Base-by-base conservation (phyloP, 768 basidiomycete genomes). In the Mycena galericulata region DNA sequence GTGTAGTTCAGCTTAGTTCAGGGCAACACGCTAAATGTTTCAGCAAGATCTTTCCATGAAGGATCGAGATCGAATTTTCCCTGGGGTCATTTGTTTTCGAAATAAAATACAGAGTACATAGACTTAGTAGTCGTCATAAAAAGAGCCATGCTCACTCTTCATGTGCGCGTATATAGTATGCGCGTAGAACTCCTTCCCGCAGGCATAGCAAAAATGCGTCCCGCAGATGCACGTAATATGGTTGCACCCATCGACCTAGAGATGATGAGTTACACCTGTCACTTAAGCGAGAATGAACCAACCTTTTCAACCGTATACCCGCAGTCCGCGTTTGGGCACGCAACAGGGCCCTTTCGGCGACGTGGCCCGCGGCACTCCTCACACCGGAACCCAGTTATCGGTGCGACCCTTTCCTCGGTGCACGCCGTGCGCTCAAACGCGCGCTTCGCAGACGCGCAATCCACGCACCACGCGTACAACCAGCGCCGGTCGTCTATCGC, bases 391-490 rank as follows among this genome's bases (percentile, higher is more conserved):
- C 63, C 62, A 7, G 26, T 26, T 1, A 76, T 53, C 2, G 49
- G 32, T 3, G 69, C 72, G 15, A 76, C 45, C 10, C 61, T 51
- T 29, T 64, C 74, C 27, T 66, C 72, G n/a, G 65, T 73, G 40
- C 73, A 73, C 24, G 72, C 74, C 0, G 68, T 69, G 14, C 76
- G 70, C 61, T 76, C 74, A 32, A 67, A 61, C 2, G 71, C 73
- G n/a, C 43, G 69, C 50, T 74, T 74, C 4, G 76, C 76, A 38
- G 45, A 68, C 17, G 69, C 75, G 46, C 76, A 77, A 27, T 72
- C 69, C 20, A 69, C 38, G 59, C 76, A 77, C 76, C 76, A 77
- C 17, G 76, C 76, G 41, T 76, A 76, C 43, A 76, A 64, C 62
- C 68, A 76, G 18, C 68, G 72, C n/a, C 74, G 74, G 50, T 77